Base-by-base conservation (phyloP, 208 protist species). In the Angomonas deanei region DNA sequence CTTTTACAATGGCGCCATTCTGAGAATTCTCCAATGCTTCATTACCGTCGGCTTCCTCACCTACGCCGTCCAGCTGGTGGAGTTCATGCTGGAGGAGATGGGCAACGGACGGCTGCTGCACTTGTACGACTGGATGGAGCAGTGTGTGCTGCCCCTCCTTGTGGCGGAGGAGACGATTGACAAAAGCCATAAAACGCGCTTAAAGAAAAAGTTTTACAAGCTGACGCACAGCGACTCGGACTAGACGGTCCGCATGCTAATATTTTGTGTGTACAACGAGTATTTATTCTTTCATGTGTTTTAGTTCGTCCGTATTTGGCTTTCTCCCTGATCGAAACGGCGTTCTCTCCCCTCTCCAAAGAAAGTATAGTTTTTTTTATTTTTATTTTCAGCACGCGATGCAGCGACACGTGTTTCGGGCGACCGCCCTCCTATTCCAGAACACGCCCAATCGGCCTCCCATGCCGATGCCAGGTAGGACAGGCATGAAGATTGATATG, bases 161-260 rank as follows among this genome's bases (percentile, higher is more conserved):
- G 28, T 74, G 11, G 17, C 60, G 10, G 72, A 59, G 26, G 66
- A 67, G 24, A 61, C 74, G 48, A 70, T 94, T 3, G 74, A 82
- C n/a, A 34, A 54, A 0, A 78, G 73, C 26, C 83, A 94, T 61
- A 89, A 76, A 62, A 73, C 66, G 11, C 78, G 83, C 4, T 48
- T 94, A 33, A 50, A 53, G 24, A 80, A 76, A 54, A 75, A 71
- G 31, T 47, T 90, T 36, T 75, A 81, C 30, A 55, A 64, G 26
- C 72, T 94, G 33, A 88, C 72, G 3, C 78, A 92, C 70, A 94
- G 88, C 50, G 88, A 94, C 65, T 94, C 88, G 10, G 88, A 94
- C 50, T 92, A 66, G 26, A 6, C 31, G 50, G 50, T 21, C 28
- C 2, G 23, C 11, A 11, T 5, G 23, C 21, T 21, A 10, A 32